A percentile compares a stretch with the other conserved stretches of the same genome.
Conservation (phyloP, 169 alveolate genomes). For the Plasmodium berghei region DNA sequence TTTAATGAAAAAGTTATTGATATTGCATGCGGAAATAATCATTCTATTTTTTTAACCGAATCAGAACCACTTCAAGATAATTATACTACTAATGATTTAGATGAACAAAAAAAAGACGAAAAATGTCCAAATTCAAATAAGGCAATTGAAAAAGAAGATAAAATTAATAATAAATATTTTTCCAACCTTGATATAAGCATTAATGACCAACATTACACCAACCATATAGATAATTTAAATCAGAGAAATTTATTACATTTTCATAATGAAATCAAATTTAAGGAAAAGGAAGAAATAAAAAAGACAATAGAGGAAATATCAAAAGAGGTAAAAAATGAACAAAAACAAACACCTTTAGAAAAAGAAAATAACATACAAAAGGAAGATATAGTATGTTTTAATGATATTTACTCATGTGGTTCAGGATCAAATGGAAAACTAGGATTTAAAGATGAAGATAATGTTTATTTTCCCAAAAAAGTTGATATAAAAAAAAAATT, state of each 20-base stretch:
- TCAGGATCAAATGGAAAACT: constrained; percentile 52
- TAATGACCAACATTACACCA: constrained; percentile 18
- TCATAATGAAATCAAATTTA: background rate
- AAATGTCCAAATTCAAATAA: background rate
- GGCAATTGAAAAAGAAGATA: background rate
- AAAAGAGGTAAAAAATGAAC: background rate
- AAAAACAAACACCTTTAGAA: background rate
- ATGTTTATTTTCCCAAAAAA: constrained; percentile 56
- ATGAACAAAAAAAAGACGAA: constrained; percentile 7
- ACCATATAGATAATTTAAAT: background rate
- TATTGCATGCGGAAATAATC: constrained; percentile 64
- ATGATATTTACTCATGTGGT: constrained; percentile 32
- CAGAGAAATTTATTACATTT: background rate
- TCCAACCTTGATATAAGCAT: constrained; percentile 24
- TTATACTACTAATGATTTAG: background rate
- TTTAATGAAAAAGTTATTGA: constrained; percentile 69
- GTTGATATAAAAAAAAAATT: constrained; percentile 35
- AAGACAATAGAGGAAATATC: background rate
- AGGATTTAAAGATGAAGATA: constrained; percentile 45
- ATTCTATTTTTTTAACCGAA: constrained; percentile 71
- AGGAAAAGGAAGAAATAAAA: constrained; percentile 3
- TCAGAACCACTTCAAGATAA: background rate
- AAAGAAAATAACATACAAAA: background rate
- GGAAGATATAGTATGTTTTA: background rate
- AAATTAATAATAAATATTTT: constrained; percentile 16